Conservation (phyloP, 176 grass and related monocot genomes). For the Musa acuminata region DNA sequence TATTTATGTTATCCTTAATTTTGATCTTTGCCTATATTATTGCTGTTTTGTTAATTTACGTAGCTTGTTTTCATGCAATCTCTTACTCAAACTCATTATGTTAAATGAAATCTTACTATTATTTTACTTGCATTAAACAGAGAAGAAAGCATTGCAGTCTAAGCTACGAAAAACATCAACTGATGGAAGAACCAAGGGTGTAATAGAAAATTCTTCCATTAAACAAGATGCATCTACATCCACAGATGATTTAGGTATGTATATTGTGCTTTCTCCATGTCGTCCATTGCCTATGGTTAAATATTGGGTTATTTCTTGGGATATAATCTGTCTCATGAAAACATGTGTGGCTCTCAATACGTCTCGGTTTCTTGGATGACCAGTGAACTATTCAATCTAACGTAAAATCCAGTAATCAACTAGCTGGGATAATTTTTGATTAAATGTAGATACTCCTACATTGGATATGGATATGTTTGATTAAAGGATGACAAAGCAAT, state of each 20-base stretch:
- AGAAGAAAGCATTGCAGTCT: conserved; percentile 73
- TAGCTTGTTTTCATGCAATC: background rate
- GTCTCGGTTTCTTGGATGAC: background rate
- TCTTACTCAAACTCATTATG: background rate
- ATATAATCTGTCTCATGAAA: background rate
- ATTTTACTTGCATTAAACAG: conserved; percentile 34
- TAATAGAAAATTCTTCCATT: conserved; percentile 35
- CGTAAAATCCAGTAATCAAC: background rate
- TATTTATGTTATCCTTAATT: background rate
- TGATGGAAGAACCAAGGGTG: conserved; percentile 38
- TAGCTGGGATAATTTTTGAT: background rate
- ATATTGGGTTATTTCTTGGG: background rate
- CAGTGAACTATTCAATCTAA: background rate
- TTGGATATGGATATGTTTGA: background rate
- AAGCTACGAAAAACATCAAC: conserved; percentile 75
- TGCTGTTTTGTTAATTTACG: background rate
- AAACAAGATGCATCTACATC: conserved; percentile 76
- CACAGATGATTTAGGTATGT: conserved; percentile 75
- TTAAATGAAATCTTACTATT: conserved; percentile 5
- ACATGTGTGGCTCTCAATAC: background rate
- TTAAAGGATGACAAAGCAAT: background rate
- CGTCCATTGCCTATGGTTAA: background rate
- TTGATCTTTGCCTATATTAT: background rate
- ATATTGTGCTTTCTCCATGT: background rate
- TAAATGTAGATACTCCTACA: background rate